Base-by-base conservation (phyloP, 805 yeast species). In the Starmerella vaccinii region DNA sequence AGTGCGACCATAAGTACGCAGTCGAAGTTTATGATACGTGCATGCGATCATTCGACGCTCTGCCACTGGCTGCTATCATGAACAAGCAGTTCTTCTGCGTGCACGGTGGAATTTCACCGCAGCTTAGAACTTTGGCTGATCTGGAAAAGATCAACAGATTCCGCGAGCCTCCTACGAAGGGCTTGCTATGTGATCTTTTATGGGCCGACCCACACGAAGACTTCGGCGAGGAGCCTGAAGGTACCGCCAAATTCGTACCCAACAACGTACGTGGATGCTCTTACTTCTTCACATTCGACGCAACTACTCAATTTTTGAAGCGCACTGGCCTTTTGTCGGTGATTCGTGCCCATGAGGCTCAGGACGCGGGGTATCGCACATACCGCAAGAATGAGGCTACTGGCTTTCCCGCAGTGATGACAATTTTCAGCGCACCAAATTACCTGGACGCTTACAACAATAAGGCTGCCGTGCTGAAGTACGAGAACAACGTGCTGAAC, bases 171-270 rank as follows among this genome's bases (percentile, higher is more conserved):
- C 97, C 98, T 6, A 84, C 95, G 2, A 76, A 80, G 54, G 98
- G 98, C 0, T 66, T 90, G 48, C 84, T 87, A 87, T 90, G 97
- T 68, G 98, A 90, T 68, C 69, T 90, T 56, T 74, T 90, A 60
- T 90, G 97, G 98, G 82, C 96, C 0, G 97, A 90, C 66, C 98
- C 98, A 0, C 71, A 82, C n/a, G 95, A 87, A 58, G 82, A 83
- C 39, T 90, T 85, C 64, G 95, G 89, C 63, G 78, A 74, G 24
- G 81, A 76, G 56, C 59, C 58, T 9, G 58, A 55, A 16, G 63
- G 69, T 2, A 49, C 49, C 9, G 52, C 54, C 9, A 61, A 61
- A 16, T 87, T 76, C 65, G 71, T 76, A 24, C 79, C 78, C 62
- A 89, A 85, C 68, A 69, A 78, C 32, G 83, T 81, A 53, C 74